Percentiles rank a stretch among this genome's conserved stretches.
Conservation (phyloP, 768 basidiomycete genomes). For the Lactifluus pinguis region DNA sequence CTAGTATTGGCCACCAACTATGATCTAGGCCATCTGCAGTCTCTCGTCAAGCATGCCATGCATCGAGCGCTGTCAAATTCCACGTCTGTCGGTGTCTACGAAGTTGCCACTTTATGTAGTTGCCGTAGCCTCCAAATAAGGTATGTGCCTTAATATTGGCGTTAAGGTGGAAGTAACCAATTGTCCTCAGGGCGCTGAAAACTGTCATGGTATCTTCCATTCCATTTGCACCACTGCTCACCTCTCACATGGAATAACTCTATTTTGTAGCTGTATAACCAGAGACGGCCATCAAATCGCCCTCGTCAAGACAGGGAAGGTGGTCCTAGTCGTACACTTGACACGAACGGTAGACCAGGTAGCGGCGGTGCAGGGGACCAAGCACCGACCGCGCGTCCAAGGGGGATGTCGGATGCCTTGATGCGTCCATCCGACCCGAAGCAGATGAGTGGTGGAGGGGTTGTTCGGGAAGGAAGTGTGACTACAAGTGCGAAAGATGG, state of each 20-base stretch:
- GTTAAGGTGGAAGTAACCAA: slow-evolving; percentile 8
- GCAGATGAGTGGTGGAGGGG: slow-evolving; percentile 9
- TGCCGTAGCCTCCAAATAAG: slow-evolving; percentile 86
- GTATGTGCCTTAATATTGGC: slow-evolving; percentile 30
- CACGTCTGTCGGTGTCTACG: slow-evolving; percentile 87
- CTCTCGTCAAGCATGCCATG: slow-evolving; percentile 88
- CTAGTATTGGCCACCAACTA: slow-evolving; percentile 81
- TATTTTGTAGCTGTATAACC: slow-evolving; percentile 58
- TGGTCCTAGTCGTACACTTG: slow-evolving; percentile 18
- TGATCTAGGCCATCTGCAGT: slow-evolving; percentile 61
- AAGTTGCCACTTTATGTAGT: slow-evolving; percentile 87
- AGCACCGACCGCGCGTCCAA: slow-evolving; percentile 39
- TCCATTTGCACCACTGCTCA: background rate
- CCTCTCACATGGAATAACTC: slow-evolving; percentile 17
- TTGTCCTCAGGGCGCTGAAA: slow-evolving; percentile 51
- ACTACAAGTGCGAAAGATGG: slow-evolving; percentile 15
- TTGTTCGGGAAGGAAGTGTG: slow-evolving; percentile 14
- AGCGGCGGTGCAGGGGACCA: slow-evolving; percentile 31
- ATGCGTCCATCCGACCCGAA: slow-evolving; percentile 22
- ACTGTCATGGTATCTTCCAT: slow-evolving; percentile 60
- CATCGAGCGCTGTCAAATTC: slow-evolving; percentile 78
- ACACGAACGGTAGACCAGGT: slow-evolving; percentile 22
- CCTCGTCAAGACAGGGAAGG: slow-evolving; percentile 40
- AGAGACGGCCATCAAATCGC: slow-evolving; percentile 58
- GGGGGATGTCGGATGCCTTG: slow-evolving; percentile 68